Evolutionary conservation across 169 alveolate species (phyloP).

Genomic region (Plasmodium falciparum): DNA sequence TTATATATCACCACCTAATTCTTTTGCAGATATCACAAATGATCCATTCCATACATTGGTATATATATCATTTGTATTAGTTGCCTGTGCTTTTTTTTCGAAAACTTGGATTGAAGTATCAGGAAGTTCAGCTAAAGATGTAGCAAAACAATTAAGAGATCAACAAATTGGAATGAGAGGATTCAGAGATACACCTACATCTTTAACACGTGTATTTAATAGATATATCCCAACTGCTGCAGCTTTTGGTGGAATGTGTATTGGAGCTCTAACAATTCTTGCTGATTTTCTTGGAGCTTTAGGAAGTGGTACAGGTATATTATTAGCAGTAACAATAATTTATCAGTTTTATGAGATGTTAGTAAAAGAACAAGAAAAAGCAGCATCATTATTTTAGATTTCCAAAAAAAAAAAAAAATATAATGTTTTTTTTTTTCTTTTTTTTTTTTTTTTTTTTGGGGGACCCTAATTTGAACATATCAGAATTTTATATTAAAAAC

Average conservation of each 20-base stretch:
- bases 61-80: constrained; percentile 97
- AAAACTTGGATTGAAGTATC: constrained; percentile 99
- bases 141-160: constrained; percentile 99
- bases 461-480: too few species aligned
- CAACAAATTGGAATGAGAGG: constrained; percentile 93
- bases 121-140: constrained; percentile 99
- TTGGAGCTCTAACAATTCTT: constrained; percentile 98
- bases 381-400: constrained; percentile 86
- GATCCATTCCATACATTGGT: constrained; percentile 98
- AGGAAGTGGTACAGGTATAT: constrained; percentile 99
- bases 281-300: constrained; percentile 99
- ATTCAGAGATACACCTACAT: constrained; percentile 87
- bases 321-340: constrained; percentile 98
- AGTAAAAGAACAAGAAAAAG: constrained; percentile 96
- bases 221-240: constrained; percentile 99
- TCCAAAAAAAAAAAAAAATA: constrained; percentile 29
- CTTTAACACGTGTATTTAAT: constrained; percentile 85
- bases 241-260: constrained; percentile 99
- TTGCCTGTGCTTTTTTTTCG: constrained; percentile 99
- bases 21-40: constrained; percentile 91
- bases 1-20: constrained; percentile 98
- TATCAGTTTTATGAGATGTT: constrained; percentile 98
- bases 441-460: too few species aligned
- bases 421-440: neutral
- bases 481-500: too few species aligned